Percentiles rank a stretch among this genome's conserved stretches.
Conservation (phyloP, 768 basidiomycete species). For the Lactarius akahatsu region DNA sequence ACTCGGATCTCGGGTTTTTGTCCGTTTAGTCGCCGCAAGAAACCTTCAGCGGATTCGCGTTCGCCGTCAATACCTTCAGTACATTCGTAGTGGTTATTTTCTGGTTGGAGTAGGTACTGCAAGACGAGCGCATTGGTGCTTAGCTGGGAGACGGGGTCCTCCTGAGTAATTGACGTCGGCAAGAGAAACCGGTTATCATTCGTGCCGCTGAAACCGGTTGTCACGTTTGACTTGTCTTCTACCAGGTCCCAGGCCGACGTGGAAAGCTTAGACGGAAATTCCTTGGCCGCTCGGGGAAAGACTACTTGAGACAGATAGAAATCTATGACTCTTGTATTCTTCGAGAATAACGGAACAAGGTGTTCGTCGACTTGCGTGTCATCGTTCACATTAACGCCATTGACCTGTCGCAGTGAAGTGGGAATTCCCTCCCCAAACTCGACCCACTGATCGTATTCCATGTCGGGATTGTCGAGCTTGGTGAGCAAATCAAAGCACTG, state of each 20-base stretch:
- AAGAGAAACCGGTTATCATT: constrained; percentile 46
- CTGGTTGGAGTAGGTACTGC: constrained; percentile 39
- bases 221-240: constrained; percentile 38
- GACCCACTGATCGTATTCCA: constrained; percentile 46
- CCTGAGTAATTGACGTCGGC: constrained; percentile 39
- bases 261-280: constrained; percentile 47
- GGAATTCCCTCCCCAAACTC: constrained; percentile 33
- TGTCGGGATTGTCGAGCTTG: constrained; percentile 42
- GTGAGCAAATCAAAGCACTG: constrained; percentile 41
- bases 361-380: constrained; percentile 32
- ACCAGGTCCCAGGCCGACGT: constrained; percentile 56
- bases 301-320: constrained; percentile 49
- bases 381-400: constrained; percentile 46
- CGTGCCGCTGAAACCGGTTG: constrained; percentile 56
- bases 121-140: constrained; percentile 52
- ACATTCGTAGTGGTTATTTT: constrained; percentile 42
- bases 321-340: constrained; percentile 42
- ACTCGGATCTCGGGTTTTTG: constrained; percentile 44
- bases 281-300: constrained; percentile 51
- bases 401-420: constrained; percentile 33
- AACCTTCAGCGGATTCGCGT: constrained; percentile 31
- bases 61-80: constrained; percentile 12
- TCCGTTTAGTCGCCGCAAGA: constrained; percentile 36
- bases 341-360: constrained; percentile 39
- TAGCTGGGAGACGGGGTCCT: constrained; percentile 40